A percentile compares a stretch with the other conserved stretches of the same genome.
phyloP scores from a whole-genome alignment of 2,329 filamentous ascomycete species.

The Conoideocrella luteorostrata region DNA sequence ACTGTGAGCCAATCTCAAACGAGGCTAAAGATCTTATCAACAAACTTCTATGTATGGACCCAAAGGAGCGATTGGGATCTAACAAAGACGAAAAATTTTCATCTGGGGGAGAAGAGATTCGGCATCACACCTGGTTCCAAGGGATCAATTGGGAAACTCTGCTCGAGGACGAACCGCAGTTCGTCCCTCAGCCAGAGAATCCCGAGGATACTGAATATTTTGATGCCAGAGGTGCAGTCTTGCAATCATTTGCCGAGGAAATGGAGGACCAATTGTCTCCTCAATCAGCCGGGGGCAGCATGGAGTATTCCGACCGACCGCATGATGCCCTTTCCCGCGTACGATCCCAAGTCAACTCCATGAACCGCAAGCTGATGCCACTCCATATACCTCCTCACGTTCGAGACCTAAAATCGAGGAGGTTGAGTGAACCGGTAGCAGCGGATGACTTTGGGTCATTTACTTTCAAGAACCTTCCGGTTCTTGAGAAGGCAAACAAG shows the following conservation, averaged over 20 bases:
- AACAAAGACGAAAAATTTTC: slow-evolving; percentile 77
- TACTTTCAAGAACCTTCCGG: slow-evolving; percentile 93
- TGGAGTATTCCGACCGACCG: slow-evolving; percentile 79
- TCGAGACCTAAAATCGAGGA: slow-evolving; percentile 77
- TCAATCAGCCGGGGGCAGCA: slow-evolving; percentile 59
- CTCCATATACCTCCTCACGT: slow-evolving; percentile 95
- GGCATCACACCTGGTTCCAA: slow-evolving; percentile 80
- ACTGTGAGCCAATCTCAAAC: slow-evolving; percentile 65
- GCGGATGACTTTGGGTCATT: slow-evolving; percentile 95
- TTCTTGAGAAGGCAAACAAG: slow-evolving; percentile 96
- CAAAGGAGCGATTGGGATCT: slow-evolving; percentile 72
- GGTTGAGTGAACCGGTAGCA: slow-evolving; percentile 82
- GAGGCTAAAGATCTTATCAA: slow-evolving; percentile 96
- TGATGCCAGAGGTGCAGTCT: slow-evolving; percentile 80
- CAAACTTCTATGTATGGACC: slow-evolving; percentile 78
- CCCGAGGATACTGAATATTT: slow-evolving; percentile 98
- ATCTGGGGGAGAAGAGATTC: slow-evolving; percentile 86
- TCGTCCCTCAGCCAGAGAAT: slow-evolving; percentile 86
- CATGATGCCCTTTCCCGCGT: slow-evolving; percentile 92
- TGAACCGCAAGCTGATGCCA: slow-evolving; percentile 90
- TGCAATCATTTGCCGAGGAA: slow-evolving; percentile 89
- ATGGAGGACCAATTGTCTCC: slow-evolving; percentile 84
- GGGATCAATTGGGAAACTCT: slow-evolving; percentile 85
- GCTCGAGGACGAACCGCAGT: slow-evolving; percentile 92
- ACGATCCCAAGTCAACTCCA: slow-evolving; percentile 73